Base-by-base conservation (phyloP, 148 eudicot genomes). In the Camellia granthamiana region DNA sequence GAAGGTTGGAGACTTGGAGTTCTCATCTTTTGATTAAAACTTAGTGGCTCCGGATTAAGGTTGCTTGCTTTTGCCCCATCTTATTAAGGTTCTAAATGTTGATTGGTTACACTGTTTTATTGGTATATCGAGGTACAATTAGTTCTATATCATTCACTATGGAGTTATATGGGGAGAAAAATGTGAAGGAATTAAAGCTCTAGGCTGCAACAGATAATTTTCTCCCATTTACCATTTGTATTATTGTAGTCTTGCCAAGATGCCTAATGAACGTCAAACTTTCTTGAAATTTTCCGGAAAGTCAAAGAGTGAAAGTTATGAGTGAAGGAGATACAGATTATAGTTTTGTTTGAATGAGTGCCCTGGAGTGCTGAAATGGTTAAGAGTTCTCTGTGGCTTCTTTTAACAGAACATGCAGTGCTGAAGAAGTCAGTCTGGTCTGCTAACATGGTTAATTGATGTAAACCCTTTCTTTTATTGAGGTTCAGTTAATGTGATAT, bases 1-100 rank as follows among this genome's bases (percentile, higher is more conserved):
- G n/a, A 46, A 75, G 67, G 68, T 44, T 62, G 38, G 78, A 46
- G 64, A 54, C 55, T 44, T 62, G 38, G 78, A 46, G 64, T 44
- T 76, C 69, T 76, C 47, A 7, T 60, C n/a, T 60, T 61, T 3
- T 70, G 73, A 43, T 43, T 43, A 46, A 42, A 19, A 44, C 38
- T 30, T 19, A 55, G 16, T 14, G 1, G 23, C 58, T 52, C 54
- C 30, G 54, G 49, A 38, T 16, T 44, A 63, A 18, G 15, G 11
- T 59, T 42, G 2, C 1, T 1, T 16, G 10, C 19, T 42, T n/a
- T 56, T 11, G 16, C 47, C 43, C 38, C 72, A 41, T 11, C 43
- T 2, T 23, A 2, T 14, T 47, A 51, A 62, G 44, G 43, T 63
- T 72, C 49, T 77, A 21, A 19, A 13, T 47, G 52, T 77, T 21